These are phyloP conservation scores for Rusavskia elegans DNA, from an alignment of 495 filamentous ascomycete species.

Conservation along the genomic window DNA sequence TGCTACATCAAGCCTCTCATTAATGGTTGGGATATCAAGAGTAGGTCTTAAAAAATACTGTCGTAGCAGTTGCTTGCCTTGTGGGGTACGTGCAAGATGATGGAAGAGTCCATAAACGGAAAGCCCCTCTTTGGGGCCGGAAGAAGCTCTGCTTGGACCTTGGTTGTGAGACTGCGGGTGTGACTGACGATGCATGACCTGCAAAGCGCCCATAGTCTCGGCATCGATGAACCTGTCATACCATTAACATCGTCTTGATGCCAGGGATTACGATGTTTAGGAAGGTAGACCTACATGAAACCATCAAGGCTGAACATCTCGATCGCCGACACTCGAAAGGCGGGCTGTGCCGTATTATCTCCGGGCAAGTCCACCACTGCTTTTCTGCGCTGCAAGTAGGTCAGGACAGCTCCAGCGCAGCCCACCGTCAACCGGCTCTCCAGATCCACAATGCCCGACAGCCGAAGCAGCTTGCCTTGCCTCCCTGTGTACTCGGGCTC, in stretches of 20 bases:
- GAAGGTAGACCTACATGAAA: slow-evolving; percentile 42
- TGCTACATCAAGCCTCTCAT: slow-evolving; percentile 59
- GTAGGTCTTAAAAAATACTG: slow-evolving; percentile 78
- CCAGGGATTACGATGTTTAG: not conserved
- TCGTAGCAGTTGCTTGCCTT: slow-evolving; percentile 61
- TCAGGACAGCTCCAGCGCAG: slow-evolving; percentile 73
- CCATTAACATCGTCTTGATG: not conserved
- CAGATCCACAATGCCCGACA: slow-evolving; percentile 61
- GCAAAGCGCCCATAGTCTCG: slow-evolving; percentile 66
- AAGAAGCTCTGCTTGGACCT: slow-evolving; percentile 48
- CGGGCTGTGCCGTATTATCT: slow-evolving; percentile 26
- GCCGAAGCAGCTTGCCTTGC: slow-evolving; percentile 52
- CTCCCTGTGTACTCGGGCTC: slow-evolving; percentile 33
- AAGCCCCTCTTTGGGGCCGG: slow-evolving; percentile 72
- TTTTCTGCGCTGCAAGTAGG: slow-evolving; percentile 58
- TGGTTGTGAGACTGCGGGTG: slow-evolving; percentile 77
- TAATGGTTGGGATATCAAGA: slow-evolving; percentile 47
- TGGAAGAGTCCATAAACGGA: slow-evolving; percentile 77
- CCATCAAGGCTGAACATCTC: slow-evolving; percentile 66
- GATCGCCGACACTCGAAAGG: slow-evolving; percentile 46
- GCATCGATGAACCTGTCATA: slow-evolving; percentile 53
- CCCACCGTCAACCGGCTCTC: slow-evolving; percentile 62
- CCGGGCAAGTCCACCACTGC: slow-evolving; percentile 40
- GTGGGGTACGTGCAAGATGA: slow-evolving; percentile 61
- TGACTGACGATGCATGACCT: slow-evolving; percentile 71